Evolutionary conservation across 257 asterid genomes (phyloP).

Genomic region (Prunella vulgaris): DNA sequence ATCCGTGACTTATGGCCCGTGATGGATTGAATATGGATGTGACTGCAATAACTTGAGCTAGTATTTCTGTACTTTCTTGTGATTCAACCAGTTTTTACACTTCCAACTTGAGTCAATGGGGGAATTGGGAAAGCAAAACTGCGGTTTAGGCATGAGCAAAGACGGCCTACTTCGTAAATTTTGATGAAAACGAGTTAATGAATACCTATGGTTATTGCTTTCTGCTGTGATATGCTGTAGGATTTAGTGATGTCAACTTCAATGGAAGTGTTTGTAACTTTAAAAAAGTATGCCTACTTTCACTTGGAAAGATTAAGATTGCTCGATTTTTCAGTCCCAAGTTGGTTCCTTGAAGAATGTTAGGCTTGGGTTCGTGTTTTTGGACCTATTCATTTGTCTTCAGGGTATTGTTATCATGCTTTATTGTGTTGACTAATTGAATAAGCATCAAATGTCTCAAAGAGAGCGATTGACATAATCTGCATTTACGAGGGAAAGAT

Average conservation of each 20-base stretch:
- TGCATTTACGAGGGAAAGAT: slow-evolving; percentile 18
- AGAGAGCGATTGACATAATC: background rate
- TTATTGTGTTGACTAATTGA: slow-evolving; percentile 4
- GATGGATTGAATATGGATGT: slow-evolving; percentile 51
- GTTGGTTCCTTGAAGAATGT: slow-evolving; percentile 15
- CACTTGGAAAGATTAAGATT: slow-evolving; percentile 8
- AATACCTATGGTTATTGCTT: slow-evolving; percentile 2
- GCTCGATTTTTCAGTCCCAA: slow-evolving; percentile 7
- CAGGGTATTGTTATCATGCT: background rate
- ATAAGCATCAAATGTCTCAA: background rate
- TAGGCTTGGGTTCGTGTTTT: slow-evolving; percentile 10
- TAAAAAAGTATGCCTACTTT: slow-evolving; percentile 5
- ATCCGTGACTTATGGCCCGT: slow-evolving; percentile 80
- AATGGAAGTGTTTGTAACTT: background rate
- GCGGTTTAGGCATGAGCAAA: background rate
- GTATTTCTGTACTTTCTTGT: slow-evolving; percentile 59
- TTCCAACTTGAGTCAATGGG: slow-evolving; percentile 23
- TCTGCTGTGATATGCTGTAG: slow-evolving; percentile 8
- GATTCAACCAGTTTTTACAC: slow-evolving; percentile 34
- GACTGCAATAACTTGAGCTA: slow-evolving; percentile 51
- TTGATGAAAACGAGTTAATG: background rate
- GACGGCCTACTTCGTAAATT: background rate
- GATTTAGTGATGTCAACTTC: slow-evolving; percentile 4
- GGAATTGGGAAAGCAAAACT: background rate
- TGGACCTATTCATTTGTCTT: background rate